Evolutionary conservation across 2,329 filamentous ascomycete genomes (phyloP), one percentile per base, ranked within the genome.

Genomic region (Cadophora gregata): DNA sequence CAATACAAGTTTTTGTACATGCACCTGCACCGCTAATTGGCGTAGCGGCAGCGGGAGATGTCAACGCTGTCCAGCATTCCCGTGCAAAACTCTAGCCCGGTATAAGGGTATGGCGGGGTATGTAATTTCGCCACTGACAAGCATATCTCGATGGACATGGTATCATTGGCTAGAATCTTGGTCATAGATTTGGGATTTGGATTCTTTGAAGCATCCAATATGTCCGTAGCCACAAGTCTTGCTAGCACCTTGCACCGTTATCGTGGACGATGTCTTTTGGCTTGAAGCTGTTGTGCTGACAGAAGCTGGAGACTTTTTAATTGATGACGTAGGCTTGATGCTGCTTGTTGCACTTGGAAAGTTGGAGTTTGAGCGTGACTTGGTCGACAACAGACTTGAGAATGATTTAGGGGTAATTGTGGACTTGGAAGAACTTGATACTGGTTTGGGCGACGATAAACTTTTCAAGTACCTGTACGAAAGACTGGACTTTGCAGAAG

Each of bases 11-110:
- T 27, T 55, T 55, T 19, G 50, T 53, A 29, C 50, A 53, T 10
- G 50, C 24, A 53, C 21, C 27, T 6, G 16, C 51, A 19, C 51
- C 51, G 27, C 51, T 55, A 12, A 27, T 55, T 21, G 51, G 29
- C 14, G 51, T 55, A 21, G 51, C 51, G 2, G 50, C 50, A n/a
- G 27, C 27, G 2, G 50, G 50, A 12, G 16, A 29, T 19, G 24
- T 53, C 24, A 53, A 53, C 51, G 51, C 51, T 8, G 51, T 27
- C 51, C 27, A 55, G n/a, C 51, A 55, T 21, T 55, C 51, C 19
- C 51, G 14, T n/a, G 14, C 51, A 33, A n/a, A n/a, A 55, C 19
- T 55, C 51, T 3, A 55, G 29, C 5, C 27, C 51, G 1, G 16
- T 27, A 19, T 33, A 55, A 31, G 51, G 51, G n/a, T 55, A 55